A percentile compares a stretch with the other conserved stretches of the same genome.
Conservation (phyloP, 306 rosid genomes). For the Argentina anserina region DNA sequence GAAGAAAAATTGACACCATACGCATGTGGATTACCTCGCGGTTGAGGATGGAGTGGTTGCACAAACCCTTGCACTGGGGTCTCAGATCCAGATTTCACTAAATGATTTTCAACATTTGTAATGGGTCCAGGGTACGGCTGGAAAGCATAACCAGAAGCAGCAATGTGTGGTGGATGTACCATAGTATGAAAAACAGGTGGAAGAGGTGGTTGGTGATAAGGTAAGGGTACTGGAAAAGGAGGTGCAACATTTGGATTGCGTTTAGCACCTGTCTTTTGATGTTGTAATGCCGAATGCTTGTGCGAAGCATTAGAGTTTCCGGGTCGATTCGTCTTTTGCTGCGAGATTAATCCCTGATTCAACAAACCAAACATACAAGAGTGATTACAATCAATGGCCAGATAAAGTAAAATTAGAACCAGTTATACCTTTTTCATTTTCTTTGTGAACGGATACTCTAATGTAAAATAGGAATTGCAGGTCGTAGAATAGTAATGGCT, state of each 20-base stretch:
- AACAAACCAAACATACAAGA: constrained; percentile 11
- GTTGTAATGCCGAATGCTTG: constrained; percentile 53
- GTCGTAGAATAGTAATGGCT: background rate
- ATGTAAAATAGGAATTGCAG: background rate
- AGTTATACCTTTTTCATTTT: background rate
- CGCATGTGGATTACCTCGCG: constrained; percentile 58
- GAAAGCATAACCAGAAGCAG: constrained; percentile 62
- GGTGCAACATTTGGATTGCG: constrained; percentile 49
- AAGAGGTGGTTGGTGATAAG: constrained; percentile 53
- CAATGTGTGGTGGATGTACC: constrained; percentile 61
- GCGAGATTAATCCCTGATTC: constrained; percentile 42
- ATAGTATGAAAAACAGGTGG: constrained; percentile 55
- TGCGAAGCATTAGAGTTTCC: constrained; percentile 51
- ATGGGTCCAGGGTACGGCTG: constrained; percentile 60
- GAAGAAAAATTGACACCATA: constrained; percentile 45
- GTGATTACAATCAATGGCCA: background rate
- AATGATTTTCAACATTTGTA: constrained; percentile 55
- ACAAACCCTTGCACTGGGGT: constrained; percentile 49
- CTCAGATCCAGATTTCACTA: constrained; percentile 55
- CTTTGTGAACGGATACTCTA: background rate
- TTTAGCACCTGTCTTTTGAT: constrained; percentile 64
- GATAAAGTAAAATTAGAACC: background rate
- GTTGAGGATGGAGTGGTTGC: constrained; percentile 54
- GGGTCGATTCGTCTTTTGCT: constrained; percentile 51
- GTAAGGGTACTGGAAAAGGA: constrained; percentile 51